Evolutionary conservation across 179 eudicot species (phyloP).

Genomic region (Beta lomatogona): DNA sequence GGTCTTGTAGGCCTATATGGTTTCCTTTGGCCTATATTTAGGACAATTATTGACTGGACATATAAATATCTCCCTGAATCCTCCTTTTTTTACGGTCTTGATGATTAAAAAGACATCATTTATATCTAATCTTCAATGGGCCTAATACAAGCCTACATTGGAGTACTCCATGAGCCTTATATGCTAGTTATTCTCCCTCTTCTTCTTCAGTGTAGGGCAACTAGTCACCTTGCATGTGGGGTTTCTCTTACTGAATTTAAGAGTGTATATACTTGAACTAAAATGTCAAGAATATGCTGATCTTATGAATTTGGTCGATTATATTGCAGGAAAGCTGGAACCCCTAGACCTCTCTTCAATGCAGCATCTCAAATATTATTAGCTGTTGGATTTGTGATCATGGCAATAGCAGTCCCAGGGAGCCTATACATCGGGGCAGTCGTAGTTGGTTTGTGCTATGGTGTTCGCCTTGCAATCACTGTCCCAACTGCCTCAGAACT

Average conservation of each 20-base stretch:
- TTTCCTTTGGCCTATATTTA: conserved; percentile 1
- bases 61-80: neutral
- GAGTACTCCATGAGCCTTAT: no score
- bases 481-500: conserved; percentile 95
- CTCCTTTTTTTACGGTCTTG: neutral
- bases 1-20: neutral
- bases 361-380: conserved; percentile 84
- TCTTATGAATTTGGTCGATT: neutral
- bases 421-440: conserved; percentile 79
- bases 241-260: neutral
- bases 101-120: neutral
- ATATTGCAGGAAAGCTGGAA: conserved; percentile 63
- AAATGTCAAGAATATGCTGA: neutral
- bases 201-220: neutral
- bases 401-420: conserved; percentile 83
- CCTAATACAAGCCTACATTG: no score
- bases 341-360: conserved; percentile 92
- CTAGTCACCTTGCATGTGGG: neutral
- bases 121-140: no score
- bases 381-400: conserved; percentile 64
- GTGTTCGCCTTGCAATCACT: conserved; percentile 80
- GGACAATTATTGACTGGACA: neutral
- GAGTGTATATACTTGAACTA: neutral
- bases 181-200: no score
- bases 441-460: conserved; percentile 87